Percentiles rank a stretch among this genome's conserved stretches.
Evolutionary conservation across 352 stramenopile species (phyloP).

Genomic region (Phytopythium delawarense): DNA sequence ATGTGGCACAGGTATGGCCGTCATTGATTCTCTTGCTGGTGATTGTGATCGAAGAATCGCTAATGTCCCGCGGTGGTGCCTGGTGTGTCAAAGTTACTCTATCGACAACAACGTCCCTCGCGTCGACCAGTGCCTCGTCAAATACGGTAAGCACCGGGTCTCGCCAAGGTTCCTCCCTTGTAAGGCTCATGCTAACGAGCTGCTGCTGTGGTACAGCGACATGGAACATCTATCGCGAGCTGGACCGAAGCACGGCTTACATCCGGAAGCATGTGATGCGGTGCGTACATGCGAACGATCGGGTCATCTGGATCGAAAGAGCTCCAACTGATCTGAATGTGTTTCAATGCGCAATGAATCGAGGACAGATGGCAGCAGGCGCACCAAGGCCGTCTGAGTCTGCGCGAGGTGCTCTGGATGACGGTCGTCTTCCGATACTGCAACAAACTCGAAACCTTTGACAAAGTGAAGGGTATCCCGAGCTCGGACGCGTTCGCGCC

Average conservation of each 20-base stretch:
- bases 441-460: constrained; percentile 81
- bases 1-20: constrained; percentile 66
- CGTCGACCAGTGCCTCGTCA: constrained; percentile 65
- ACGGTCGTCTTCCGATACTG: constrained; percentile 75
- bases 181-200: constrained; percentile 1
- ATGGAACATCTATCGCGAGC: constrained; percentile 82
- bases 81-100: constrained; percentile 37
- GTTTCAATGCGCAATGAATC: neutral
- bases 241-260: constrained; percentile 79
- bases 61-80: neutral
- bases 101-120: constrained; percentile 66
- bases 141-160: constrained; percentile 43
- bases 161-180: neutral
- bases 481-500: constrained; percentile 56
- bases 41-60: neutral
- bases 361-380: constrained; percentile 50
- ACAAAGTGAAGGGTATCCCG: constrained; percentile 73
- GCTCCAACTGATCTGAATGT: neutral
- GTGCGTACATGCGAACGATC: constrained; percentile 12
- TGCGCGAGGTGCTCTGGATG: constrained; percentile 81
- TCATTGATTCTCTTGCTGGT: too few species aligned
- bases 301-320: neutral
- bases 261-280: constrained; percentile 74
- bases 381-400: constrained; percentile 61
- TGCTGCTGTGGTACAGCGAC: constrained; percentile 34